Evolutionary conservation across 2,329 filamentous ascomycete genomes (phyloP), one percentile per base, ranked within the genome.

Genomic region (Botrytis squamosa): DNA sequence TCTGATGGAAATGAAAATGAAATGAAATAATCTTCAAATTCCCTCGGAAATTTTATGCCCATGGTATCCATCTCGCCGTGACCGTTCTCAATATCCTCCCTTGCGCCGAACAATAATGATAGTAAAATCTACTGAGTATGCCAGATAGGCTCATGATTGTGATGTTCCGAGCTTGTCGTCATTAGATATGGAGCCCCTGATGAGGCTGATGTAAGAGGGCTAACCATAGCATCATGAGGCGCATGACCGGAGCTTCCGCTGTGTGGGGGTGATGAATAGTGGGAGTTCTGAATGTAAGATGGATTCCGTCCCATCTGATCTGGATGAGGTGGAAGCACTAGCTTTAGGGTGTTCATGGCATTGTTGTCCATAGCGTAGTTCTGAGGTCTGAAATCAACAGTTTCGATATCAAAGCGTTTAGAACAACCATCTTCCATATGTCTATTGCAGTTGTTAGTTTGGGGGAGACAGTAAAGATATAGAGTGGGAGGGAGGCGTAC

Each of bases 341-440:
- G 44, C 66, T 76, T 76, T 65, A 77, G 33, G 22, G n/a, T n/a
- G 12, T 62, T 75, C 25, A 74, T 73, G 38, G 75, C 55, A 36
- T 75, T 74, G 25, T 77, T 73, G 29, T 44, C 70, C 33, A 70
- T 75, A 59, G 52, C 72, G 64, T 79, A 80, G 62, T 64, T 75
- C 55, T 80, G 78, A 40, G 80, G 80, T 64, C 78, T 74, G 71
- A 81, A 79, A 71, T 81, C 80, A 52, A 81, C 77, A 8, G 79
- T 80, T 65, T 79, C 78, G 70, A 81, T 80, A 49, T 81, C 80
- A 74, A 91, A 90, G 64, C 92, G 86, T 78, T 89, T 91, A 20
- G 91, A 88, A 80, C 92, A 94, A 22, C 92, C 92, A 78, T 94
- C 92, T 81, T 92, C 91, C 85, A 92, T 90, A 78, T 95, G 92